Evolutionary conservation across 148 eudicot genomes (phyloP).

Genomic region (Chenopodium suecicum): DNA sequence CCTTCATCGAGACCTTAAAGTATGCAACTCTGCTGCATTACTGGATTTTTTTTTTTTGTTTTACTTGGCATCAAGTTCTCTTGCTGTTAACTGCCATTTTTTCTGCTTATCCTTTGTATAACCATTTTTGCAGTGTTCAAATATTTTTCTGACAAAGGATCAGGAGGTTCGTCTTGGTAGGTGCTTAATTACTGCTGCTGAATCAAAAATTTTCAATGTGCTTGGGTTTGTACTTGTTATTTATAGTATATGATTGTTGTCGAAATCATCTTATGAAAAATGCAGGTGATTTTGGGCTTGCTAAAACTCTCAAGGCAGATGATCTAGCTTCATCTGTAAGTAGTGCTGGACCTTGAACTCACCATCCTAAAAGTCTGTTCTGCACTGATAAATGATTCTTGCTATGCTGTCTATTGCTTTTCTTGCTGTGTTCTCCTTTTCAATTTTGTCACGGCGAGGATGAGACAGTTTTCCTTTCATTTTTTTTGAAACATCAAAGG

Average conservation of each 20-base stretch:
- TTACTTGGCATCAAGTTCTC: no score
- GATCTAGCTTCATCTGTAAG: slow-evolving; percentile 97
- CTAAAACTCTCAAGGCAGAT: slow-evolving; percentile 94
- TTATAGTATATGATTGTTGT: not conserved
- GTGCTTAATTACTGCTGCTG: slow-evolving; percentile 18
- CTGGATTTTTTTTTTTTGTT: slow-evolving; percentile 10
- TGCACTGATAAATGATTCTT: not conserved
- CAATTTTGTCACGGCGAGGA: not conserved
- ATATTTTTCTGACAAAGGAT: slow-evolving; percentile 94
- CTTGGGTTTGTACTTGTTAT: not conserved
- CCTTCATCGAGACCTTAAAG: slow-evolving; percentile 94
- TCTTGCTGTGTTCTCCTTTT: not conserved
- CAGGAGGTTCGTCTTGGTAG: slow-evolving; percentile 90
- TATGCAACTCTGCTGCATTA: slow-evolving; percentile 30
- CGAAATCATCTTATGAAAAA: slow-evolving; percentile 5
- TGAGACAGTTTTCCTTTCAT: not conserved
- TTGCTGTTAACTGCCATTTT: not conserved
- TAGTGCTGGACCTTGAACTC: not conserved
- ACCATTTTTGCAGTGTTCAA: slow-evolving; percentile 76
- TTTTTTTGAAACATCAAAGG: not conserved
- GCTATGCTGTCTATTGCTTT: not conserved
- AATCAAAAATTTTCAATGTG: not conserved
- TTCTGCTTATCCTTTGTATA: slow-evolving; percentile 24
- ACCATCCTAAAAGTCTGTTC: not conserved
- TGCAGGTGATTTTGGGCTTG: slow-evolving; percentile 98